Evolutionary conservation across 306 rosid species (phyloP).

Genomic region (Acacia acuminata): DNA sequence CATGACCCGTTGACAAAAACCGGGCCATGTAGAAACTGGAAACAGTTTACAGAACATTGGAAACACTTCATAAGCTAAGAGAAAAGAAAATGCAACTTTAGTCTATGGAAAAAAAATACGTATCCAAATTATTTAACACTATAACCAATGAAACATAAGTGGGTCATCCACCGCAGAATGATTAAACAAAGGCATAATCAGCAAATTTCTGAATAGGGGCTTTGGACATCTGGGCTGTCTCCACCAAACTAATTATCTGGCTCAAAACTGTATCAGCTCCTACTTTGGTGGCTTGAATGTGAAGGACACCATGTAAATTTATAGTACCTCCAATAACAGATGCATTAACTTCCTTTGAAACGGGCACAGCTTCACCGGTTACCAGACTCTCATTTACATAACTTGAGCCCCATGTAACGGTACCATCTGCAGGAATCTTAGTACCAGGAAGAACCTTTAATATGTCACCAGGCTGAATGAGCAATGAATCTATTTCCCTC

Average conservation of each 20-base stretch:
- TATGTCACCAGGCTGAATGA: conserved; percentile 82
- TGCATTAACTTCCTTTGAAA: conserved; percentile 73
- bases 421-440: conserved; percentile 91
- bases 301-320: conserved; percentile 86
- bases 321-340: conserved; percentile 91
- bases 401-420: conserved; percentile 88
- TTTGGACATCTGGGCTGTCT: conserved; percentile 98
- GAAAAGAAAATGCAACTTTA: conserved; percentile 16
- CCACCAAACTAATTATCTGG: conserved; percentile 96
- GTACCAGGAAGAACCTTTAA: conserved; percentile 95
- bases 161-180: conserved; percentile 9
- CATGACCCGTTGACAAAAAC: background rate
- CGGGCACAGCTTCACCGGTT: conserved; percentile 88
- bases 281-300: conserved; percentile 77
- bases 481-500: conserved; percentile 90
- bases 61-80: background rate
- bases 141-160: background rate
- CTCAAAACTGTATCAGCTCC: conserved; percentile 93
- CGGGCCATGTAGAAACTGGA: conserved; percentile 6
- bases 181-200: conserved; percentile 65
- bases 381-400: conserved; percentile 96
- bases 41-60: background rate
- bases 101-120: background rate
- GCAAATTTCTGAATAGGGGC: conserved; percentile 99
- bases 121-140: conserved; percentile 3